These are phyloP conservation scores for Naganishia vaughanmartiniae DNA, from an alignment of 768 basidiomycete species.

Conservation along the genomic window DNA sequence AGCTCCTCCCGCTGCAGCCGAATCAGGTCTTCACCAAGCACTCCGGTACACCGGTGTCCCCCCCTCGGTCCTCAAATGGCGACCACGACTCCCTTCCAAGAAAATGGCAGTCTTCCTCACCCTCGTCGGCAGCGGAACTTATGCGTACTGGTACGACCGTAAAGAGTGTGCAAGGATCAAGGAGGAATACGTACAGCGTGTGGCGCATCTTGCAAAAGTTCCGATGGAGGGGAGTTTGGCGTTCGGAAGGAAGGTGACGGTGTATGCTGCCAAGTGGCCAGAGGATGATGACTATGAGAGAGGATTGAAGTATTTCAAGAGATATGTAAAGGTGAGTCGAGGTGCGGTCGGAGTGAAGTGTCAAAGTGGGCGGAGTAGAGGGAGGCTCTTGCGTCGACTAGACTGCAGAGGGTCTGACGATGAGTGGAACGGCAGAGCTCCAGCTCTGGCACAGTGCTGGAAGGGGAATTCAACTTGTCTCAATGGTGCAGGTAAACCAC, in stretches of 20 bases:
- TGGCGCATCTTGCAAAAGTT: constrained; percentile 71
- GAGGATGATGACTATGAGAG: constrained; percentile 90
- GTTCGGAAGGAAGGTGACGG: constrained; percentile 72
- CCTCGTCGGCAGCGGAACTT: constrained; percentile 63
- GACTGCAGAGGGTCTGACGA: too few relatives aligned
- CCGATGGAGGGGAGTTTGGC: constrained; percentile 62
- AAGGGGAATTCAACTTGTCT: too few relatives aligned
- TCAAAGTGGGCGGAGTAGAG: too few relatives aligned
- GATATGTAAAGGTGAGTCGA: constrained; percentile 83
- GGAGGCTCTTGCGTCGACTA: too few relatives aligned
- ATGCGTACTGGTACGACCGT: constrained; percentile 82
- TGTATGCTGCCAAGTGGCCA: constrained; percentile 87
- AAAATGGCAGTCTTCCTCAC: constrained; percentile 93
- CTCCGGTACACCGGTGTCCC: constrained; percentile 59
- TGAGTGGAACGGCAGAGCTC: too few relatives aligned
- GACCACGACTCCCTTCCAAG: constrained; percentile 80
- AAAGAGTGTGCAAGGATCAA: constrained; percentile 73
- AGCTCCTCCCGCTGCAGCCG: neutral
- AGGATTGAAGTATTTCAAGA: constrained; percentile 82
- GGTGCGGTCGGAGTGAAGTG: too few relatives aligned
- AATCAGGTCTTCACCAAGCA: constrained; percentile 11
- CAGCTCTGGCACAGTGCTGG: too few relatives aligned
- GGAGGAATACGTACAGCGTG: constrained; percentile 72
- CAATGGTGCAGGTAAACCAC: too few relatives aligned
- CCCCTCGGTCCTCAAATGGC: constrained; percentile 75